These are phyloP conservation scores for Centella asiatica DNA, from an alignment of 129 eudicot genomes.

Conservation along the genomic window DNA sequence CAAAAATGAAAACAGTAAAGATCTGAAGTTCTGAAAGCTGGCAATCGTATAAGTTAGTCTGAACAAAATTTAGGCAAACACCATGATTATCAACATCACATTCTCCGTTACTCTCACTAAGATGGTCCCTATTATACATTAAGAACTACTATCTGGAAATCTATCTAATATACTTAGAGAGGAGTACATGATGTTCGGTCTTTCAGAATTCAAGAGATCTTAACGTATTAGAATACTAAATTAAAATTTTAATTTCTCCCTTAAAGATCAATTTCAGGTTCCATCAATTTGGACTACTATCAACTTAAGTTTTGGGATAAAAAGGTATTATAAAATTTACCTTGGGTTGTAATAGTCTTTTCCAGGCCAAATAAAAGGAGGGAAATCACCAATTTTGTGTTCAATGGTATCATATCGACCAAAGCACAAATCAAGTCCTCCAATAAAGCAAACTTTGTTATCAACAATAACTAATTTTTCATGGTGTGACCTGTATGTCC, in stretches of 20 bases:
- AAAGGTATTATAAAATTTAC: slow-evolving; percentile 22
- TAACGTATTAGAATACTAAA: neutral
- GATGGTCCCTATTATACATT: neutral
- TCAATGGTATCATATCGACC: slow-evolving; percentile 93
- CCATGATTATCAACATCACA: neutral
- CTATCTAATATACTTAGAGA: neutral
- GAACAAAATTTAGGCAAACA: neutral
- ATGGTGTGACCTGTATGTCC: slow-evolving; percentile 87
- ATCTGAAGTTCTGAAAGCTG: neutral
- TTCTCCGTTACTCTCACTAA: too few species aligned
- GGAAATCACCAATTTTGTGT: slow-evolving; percentile 69
- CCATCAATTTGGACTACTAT: neutral
- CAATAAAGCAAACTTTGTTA: slow-evolving; percentile 70
- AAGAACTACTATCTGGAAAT: too few species aligned
- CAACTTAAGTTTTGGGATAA: slow-evolving; percentile 4
- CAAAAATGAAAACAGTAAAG: slow-evolving; percentile 9
- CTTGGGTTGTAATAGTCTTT: slow-evolving; percentile 98
- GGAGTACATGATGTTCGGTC: neutral
- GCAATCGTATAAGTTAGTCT: neutral
- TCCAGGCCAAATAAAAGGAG: slow-evolving; percentile 85
- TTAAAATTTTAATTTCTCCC: neutral
- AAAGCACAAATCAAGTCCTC: slow-evolving; percentile 97
- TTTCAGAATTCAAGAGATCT: neutral
- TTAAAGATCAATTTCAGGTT: slow-evolving; percentile 1
- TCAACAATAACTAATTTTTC: slow-evolving; percentile 91